Base-by-base conservation (phyloP, 768 basidiomycete genomes). In the Tephrocybe sp. region DNA sequence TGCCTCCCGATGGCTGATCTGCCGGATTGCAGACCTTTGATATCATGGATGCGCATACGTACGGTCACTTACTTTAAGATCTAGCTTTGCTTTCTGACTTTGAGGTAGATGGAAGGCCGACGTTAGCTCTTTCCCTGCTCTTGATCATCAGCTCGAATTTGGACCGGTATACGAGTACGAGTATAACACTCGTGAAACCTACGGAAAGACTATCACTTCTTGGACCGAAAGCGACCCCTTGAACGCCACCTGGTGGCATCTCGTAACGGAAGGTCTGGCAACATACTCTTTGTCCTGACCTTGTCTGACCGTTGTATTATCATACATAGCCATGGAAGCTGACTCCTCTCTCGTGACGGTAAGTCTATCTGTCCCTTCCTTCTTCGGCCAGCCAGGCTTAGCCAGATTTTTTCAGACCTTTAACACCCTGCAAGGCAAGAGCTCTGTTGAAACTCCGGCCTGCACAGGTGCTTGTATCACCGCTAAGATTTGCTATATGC, bases 181-280 rank as follows among this genome's bases (percentile, higher is more conserved):
- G 65, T 91, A 90, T 61, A 84, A 71, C 59, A 84, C 87, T 20
- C 82, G 88, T 38, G 72, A 80, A 48, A 71, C 83, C 0, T 91
- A 88, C 52, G 88, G 86, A 30, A 61, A 60, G 33, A 78, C 67
- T 47, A 76, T 85, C 45, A 65, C 73, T 1, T 71, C 76, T 31
- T 90, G 88, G 88, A 70, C 73, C 22, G 62, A 68, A 2, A 71
- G 74, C 48, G 87, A 87, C 61, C 88, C 88, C 0, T 66, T 91
- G 54, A 90, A 90, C 53, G 85, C 85, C 6, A 89, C 89, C 9
- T 90, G 85, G 83, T 90, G 88, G 88, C 88, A 89, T 58, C 77
- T 66, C 40, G 85, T 90, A 36, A 89, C 88, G 9, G 86, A 89
- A 68, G 77, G 85, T 83, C 8, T 33, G 39, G 16, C 20, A 9